These are phyloP conservation scores for Didymellaceae sp. DNA, from an alignment of 2,329 filamentous ascomycete species.

Conservation along the genomic window DNA sequence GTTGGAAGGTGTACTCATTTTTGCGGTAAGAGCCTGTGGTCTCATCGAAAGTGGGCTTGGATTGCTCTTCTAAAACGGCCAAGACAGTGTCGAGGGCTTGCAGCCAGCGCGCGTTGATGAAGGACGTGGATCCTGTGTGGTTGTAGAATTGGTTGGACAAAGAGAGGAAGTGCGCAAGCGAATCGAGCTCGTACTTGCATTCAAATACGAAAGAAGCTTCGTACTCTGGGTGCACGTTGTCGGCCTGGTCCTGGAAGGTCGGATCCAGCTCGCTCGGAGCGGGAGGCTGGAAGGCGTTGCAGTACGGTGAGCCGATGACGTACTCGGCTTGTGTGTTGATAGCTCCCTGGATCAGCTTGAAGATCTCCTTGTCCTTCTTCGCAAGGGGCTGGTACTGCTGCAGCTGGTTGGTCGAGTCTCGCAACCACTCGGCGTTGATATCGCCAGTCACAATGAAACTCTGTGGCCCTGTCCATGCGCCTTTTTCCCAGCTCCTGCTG, in stretches of 20 bases:
- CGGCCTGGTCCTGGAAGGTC: slow-evolving; percentile 80
- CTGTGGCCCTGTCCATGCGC: slow-evolving; percentile 82
- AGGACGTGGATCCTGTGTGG: slow-evolving; percentile 77
- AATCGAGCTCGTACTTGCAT: slow-evolving; percentile 99
- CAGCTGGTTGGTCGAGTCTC: slow-evolving; percentile 92
- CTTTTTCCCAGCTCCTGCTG: slow-evolving; percentile 44
- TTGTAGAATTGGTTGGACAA: slow-evolving; percentile 86
- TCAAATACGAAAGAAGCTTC: slow-evolving; percentile 89
- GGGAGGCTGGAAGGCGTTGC: slow-evolving; percentile 97
- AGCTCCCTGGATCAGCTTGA: slow-evolving; percentile 83
- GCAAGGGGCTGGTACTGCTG: slow-evolving; percentile 87
- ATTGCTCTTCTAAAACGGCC: slow-evolving; percentile 77
- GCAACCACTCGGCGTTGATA: slow-evolving; percentile 91
- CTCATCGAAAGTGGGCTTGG: slow-evolving; percentile 77
- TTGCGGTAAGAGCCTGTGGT: slow-evolving; percentile 67
- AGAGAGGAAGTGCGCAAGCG: slow-evolving; percentile 87
- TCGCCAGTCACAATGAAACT: slow-evolving; percentile 94
- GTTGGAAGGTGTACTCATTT: slow-evolving; percentile 88
- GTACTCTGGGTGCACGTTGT: slow-evolving; percentile 84
- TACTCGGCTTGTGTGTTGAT: slow-evolving; percentile 97
- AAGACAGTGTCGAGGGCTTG: slow-evolving; percentile 77
- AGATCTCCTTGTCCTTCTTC: slow-evolving; percentile 78
- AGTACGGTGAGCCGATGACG: slow-evolving; percentile 93
- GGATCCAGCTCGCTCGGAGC: slow-evolving; percentile 76
- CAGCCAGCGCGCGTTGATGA: slow-evolving; percentile 80